Conservation (phyloP, 2,329 filamentous ascomycete genomes). For the Dactylellina leptospora region DNA sequence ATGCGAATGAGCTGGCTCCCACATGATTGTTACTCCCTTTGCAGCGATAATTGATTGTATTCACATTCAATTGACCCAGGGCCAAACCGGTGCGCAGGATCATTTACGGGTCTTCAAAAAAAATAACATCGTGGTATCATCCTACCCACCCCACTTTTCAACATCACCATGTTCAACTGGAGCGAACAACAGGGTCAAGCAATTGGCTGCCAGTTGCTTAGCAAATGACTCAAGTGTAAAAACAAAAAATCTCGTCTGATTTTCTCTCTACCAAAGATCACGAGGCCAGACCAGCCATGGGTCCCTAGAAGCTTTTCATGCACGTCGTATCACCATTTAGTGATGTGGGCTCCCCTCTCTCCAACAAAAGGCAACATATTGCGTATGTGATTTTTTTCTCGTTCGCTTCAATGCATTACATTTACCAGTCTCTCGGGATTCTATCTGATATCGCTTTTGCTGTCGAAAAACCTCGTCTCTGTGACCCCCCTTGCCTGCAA, state of each 20-base stretch:
- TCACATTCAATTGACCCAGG: neutral
- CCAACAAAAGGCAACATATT: constrained; percentile 22
- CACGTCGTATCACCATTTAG: constrained; percentile 45
- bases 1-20: too few relatives aligned
- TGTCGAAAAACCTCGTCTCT: neutral
- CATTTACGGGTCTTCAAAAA: too few relatives aligned
- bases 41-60: too few relatives aligned
- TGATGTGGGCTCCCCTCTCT: constrained; percentile 39
- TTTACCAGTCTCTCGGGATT: constrained; percentile 35
- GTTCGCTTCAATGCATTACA: constrained; percentile 45
- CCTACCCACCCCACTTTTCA: constrained; percentile 16
- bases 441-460: constrained; percentile 33
- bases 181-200: neutral
- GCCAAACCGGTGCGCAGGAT: neutral
- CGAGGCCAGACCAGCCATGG: constrained; percentile 33
- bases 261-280: constrained; percentile 40
- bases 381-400: constrained; percentile 30
- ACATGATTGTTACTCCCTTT: too few relatives aligned
- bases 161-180: constrained; percentile 7
- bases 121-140: too few relatives aligned
- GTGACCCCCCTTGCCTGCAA: constrained; percentile 19
- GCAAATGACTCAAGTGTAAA: constrained; percentile 37
- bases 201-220: constrained; percentile 11
- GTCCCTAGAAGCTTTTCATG: constrained; percentile 39
- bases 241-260: constrained; percentile 40